Evolutionary conservation across 2,329 filamentous ascomycete species (phyloP).

Genomic region (Harringtonia aguacate): DNA sequence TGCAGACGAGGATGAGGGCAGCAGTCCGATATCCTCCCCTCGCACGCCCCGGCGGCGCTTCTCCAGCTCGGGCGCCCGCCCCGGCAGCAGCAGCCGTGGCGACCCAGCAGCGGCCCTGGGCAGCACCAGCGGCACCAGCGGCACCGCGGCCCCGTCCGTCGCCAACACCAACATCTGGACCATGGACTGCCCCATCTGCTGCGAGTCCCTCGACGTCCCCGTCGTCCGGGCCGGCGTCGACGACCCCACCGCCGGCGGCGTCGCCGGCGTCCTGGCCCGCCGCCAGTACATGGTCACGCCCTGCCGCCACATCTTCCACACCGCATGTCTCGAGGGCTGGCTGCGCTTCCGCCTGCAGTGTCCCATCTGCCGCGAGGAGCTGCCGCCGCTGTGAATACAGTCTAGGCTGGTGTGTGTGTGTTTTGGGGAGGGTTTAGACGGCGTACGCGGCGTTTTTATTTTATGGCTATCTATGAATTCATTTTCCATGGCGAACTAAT

Average conservation of each 20-base stretch:
- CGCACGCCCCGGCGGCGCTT: conserved; percentile 19
- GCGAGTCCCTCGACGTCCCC: conserved; percentile 82
- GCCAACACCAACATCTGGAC: conserved; percentile 27
- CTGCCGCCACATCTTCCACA: conserved; percentile 93
- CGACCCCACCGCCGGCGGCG: conserved; percentile 36
- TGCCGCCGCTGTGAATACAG: conserved; percentile 64
- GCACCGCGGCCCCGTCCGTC: conserved; percentile 21
- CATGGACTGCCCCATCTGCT: conserved; percentile 93
- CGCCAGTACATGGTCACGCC: conserved; percentile 95
- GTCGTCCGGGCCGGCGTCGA: conserved; percentile 54
- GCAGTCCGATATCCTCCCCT: conserved; percentile 11
- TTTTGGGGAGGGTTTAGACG: not conserved
- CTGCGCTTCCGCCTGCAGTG: conserved; percentile 90
- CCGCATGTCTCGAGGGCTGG: conserved; percentile 85
- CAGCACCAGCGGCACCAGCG: conserved; percentile 1
- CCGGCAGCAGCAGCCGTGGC: no score
- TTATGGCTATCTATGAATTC: no score
- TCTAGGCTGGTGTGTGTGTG: not conserved
- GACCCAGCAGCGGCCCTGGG: not conserved
- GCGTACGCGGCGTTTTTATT: no score
- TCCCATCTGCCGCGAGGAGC: conserved; percentile 82
- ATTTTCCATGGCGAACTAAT: no score
- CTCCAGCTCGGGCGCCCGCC: conserved; percentile 13
- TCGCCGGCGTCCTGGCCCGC: conserved; percentile 63
- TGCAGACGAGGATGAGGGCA: conserved; percentile 5